Conservation (phyloP, 208 protist species). For the Tritrichomonas foetus region DNA sequence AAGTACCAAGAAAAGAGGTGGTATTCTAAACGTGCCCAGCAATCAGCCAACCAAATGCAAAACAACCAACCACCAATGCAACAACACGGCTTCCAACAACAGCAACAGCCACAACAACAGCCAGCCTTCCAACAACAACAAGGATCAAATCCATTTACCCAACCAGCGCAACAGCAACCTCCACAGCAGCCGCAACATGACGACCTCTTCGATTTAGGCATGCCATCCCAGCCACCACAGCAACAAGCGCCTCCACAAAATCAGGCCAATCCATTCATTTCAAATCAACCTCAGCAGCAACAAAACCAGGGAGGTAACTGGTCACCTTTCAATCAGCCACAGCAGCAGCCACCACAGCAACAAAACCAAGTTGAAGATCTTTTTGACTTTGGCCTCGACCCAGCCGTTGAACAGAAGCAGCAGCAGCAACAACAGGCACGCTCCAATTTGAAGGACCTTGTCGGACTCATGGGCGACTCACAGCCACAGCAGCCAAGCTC, state of each 20-base stretch:
- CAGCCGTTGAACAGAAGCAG: background rate
- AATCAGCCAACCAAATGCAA: background rate
- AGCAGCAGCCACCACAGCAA: background rate
- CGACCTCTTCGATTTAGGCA: background rate
- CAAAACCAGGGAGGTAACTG: background rate
- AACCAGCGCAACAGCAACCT: background rate
- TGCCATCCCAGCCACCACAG: background rate
- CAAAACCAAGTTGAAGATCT: background rate
- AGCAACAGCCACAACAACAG: background rate
- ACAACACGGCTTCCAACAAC: background rate
- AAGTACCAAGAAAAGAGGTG: conserved; percentile 4
- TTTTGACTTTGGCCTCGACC: background rate
- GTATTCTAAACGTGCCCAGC: background rate
- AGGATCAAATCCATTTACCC: background rate
- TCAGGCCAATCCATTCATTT: background rate
- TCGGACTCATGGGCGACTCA: background rate
- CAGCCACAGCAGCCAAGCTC: background rate
- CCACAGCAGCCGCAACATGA: background rate
- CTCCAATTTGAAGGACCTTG: background rate
- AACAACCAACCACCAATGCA: background rate
- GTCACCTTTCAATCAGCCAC: background rate
- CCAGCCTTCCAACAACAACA: background rate
- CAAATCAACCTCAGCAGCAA: background rate
- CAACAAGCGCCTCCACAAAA: background rate
- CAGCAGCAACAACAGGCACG: background rate